A percentile compares a stretch with the other conserved stretches of the same genome.
These are phyloP conservation scores for Punctularia strigosozonata DNA, from an alignment of 768 basidiomycete genomes.

Conservation along the genomic window DNA sequence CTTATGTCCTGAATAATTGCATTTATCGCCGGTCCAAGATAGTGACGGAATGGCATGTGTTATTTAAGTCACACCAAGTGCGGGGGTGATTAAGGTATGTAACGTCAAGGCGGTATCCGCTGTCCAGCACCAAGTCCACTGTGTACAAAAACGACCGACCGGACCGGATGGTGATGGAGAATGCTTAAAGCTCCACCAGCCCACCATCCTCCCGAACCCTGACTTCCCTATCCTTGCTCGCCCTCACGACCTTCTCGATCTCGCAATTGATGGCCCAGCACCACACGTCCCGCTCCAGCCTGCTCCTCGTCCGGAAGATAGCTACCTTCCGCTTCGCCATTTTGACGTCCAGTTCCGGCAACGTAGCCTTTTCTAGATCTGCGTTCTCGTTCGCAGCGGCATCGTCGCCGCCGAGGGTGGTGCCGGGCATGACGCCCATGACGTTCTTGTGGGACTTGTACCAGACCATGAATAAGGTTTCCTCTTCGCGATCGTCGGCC, in stretches of 20 bases:
- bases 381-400: too few relatives aligned
- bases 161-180: background rate
- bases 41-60: too few relatives aligned
- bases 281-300: constrained; percentile 88
- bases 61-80: too few relatives aligned
- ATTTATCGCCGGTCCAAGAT: background rate
- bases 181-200: too few relatives aligned
- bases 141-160: background rate
- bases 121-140: background rate
- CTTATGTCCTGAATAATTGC: constrained; percentile 1
- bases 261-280: constrained; percentile 88
- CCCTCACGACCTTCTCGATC: constrained; percentile 70
- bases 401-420: background rate
- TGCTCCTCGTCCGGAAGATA: constrained; percentile 66
- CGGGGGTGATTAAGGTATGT: too few relatives aligned
- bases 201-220: constrained; percentile 54
- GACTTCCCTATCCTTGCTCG: constrained; percentile 51
- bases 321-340: constrained; percentile 34
- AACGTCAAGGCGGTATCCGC: background rate
- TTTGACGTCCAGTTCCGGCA: constrained; percentile 5
- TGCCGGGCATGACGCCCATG: constrained; percentile 2
- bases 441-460: constrained; percentile 30
- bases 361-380: constrained; percentile 1
- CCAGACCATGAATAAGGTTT: constrained; percentile 77
- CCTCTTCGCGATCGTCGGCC: constrained; percentile 77